phyloP scores from a whole-genome alignment of 1,284 basidiomycete genomes.

The Phellinidium pouzarii region DNA sequence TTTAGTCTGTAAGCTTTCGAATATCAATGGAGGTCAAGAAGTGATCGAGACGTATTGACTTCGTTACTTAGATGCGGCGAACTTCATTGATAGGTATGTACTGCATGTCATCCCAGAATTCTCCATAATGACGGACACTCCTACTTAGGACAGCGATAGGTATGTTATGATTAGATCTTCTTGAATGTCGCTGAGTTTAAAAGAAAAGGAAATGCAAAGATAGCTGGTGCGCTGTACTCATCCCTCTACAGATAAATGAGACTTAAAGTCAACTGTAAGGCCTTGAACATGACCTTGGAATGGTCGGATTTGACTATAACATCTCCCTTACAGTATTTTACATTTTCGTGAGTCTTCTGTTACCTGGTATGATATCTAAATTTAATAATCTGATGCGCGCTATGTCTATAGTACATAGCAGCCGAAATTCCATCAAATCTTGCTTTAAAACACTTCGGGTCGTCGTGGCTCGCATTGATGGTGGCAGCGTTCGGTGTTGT shows the following conservation, averaged over 20 bases:
- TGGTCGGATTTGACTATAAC: slow-evolving; percentile 39
- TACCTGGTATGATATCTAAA: slow-evolving; percentile 20
- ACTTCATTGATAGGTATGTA: too few species aligned
- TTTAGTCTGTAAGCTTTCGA: too few species aligned
- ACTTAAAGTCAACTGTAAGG: slow-evolving; percentile 23
- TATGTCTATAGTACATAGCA: slow-evolving; percentile 11
- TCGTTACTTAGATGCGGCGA: too few species aligned
- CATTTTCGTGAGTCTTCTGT: slow-evolving; percentile 12
- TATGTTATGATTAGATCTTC: neutral
- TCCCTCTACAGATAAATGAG: neutral
- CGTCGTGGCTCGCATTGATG: slow-evolving; percentile 20
- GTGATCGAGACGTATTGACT: too few species aligned
- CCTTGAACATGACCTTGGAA: slow-evolving; percentile 38
- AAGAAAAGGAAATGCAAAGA: slow-evolving; percentile 16
- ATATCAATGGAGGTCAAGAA: too few species aligned
- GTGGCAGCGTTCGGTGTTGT: slow-evolving; percentile 21
- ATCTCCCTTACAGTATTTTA: slow-evolving; percentile 26
- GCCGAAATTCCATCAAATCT: slow-evolving; percentile 22
- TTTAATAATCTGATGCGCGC: neutral
- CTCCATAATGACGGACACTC: too few species aligned
- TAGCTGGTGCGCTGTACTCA: slow-evolving; percentile 9
- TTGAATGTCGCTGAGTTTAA: neutral
- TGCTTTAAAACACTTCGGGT: slow-evolving; percentile 21
- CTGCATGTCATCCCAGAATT: too few species aligned
- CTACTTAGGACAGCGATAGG: slow-evolving; percentile 28